Conservation (phyloP, 306 rosid species). For the Fagus sylvatica region DNA sequence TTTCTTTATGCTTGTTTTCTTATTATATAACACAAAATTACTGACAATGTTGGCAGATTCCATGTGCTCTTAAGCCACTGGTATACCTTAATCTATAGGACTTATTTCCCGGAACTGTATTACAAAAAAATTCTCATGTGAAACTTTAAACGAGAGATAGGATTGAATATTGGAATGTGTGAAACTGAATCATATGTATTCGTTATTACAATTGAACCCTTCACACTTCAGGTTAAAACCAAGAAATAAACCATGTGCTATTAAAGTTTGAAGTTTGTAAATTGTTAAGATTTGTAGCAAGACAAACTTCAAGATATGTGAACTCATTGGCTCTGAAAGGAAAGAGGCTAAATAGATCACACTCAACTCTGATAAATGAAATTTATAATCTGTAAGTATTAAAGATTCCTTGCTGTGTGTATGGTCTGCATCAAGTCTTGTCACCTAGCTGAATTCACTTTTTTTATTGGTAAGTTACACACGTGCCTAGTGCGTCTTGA, state of each 20-base stretch:
- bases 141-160: too few relatives aligned
- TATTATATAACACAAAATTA: too few relatives aligned
- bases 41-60: too few relatives aligned
- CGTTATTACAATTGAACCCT: not conserved
- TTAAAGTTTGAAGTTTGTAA: not conserved
- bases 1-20: too few relatives aligned
- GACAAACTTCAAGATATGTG: not conserved
- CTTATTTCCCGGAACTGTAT: too few relatives aligned
- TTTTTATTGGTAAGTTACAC: too few relatives aligned
- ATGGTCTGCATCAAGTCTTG: not conserved
- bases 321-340: not conserved
- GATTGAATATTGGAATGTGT: not conserved
- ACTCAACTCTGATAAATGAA: not conserved
- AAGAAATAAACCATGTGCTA: not conserved
- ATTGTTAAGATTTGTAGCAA: not conserved
- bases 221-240: not conserved
- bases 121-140: too few relatives aligned
- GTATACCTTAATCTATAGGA: too few relatives aligned
- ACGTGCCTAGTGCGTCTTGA: too few relatives aligned
- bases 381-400: not conserved
- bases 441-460: too few relatives aligned
- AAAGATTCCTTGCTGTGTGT: not conserved
- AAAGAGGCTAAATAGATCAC: not conserved
- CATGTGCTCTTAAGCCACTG: too few relatives aligned
- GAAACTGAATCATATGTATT: not conserved